Percentiles rank a stretch among this genome's conserved stretches.
Evolutionary conservation across 2,329 filamentous ascomycete genomes (phyloP).

Genomic region (Colletotrichum sp.): DNA sequence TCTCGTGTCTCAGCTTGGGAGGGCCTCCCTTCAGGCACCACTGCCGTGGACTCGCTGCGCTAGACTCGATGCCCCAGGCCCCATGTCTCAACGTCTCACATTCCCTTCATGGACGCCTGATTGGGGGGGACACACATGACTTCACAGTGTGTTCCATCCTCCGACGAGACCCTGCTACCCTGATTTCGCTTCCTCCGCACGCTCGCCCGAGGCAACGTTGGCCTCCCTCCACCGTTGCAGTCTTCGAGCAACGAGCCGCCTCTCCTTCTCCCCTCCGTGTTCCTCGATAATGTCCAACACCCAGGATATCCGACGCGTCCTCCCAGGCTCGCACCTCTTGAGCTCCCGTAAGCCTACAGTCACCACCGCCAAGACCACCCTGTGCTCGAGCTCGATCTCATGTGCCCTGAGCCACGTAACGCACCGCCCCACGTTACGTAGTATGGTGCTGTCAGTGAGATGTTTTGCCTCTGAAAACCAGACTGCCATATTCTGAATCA

Average conservation of each 20-base stretch:
- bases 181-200: background rate
- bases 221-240: conserved; percentile 26
- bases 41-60: background rate
- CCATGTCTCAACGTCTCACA: conserved; percentile 5
- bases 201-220: background rate
- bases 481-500: conserved; percentile 34
- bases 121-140: background rate
- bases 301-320: conserved; percentile 33
- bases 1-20: background rate
- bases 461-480: conserved; percentile 32
- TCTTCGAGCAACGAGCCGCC: conserved; percentile 1
- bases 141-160: conserved; percentile 3
- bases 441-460: conserved; percentile 17
- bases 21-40: background rate
- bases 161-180: background rate
- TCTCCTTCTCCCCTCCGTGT: conserved; percentile 20
- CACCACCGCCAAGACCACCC: conserved; percentile 30
- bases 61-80: background rate
- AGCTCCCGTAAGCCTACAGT: conserved; percentile 36
- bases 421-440: background rate
- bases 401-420: conserved; percentile 8
- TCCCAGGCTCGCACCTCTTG: conserved; percentile 34
- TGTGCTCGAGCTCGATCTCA: conserved; percentile 24
- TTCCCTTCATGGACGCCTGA: background rate
- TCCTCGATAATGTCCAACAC: conserved; percentile 29